Evolutionary conservation across 768 basidiomycete genomes (phyloP).

Genomic region (Lyophyllum atratum): DNA sequence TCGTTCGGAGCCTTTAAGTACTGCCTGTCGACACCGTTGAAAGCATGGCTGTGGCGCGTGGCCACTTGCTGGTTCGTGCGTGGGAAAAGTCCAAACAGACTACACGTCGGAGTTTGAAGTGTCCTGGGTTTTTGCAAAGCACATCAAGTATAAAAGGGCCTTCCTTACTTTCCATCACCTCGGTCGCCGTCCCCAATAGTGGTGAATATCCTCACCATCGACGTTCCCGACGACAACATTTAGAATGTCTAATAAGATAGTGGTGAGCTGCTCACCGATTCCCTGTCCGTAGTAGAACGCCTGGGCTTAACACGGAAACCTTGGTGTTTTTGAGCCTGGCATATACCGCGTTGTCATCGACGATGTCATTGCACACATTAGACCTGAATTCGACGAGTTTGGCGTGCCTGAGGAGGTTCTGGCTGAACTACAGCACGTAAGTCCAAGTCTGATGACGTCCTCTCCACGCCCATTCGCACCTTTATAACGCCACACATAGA

Average conservation of each 20-base stretch:
- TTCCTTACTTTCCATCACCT: conserved; percentile 41
- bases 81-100: conserved; percentile 30
- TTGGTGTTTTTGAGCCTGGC: conserved; percentile 67
- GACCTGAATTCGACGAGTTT: conserved; percentile 94
- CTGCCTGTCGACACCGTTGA: not conserved
- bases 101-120: conserved; percentile 47
- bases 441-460: conserved; percentile 31
- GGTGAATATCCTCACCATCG: conserved; percentile 37
- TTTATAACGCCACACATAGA: conserved; percentile 50
- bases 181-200: conserved; percentile 38
- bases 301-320: conserved; percentile 53
- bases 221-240: conserved; percentile 24
- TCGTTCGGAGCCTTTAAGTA: not conserved
- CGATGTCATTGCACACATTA: conserved; percentile 88
- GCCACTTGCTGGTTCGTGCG: conserved; percentile 40
- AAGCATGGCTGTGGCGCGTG: too few relatives aligned
- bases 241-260: conserved; percentile 95
- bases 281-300: conserved; percentile 55
- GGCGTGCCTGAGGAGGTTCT: conserved; percentile 92
- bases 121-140: conserved; percentile 40
- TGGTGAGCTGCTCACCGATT: conserved; percentile 86
- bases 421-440: conserved; percentile 84
- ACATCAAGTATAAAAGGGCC: conserved; percentile 55
- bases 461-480: conserved; percentile 11
- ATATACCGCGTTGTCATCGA: conserved; percentile 96